Conservation (phyloP, 2,329 filamentous ascomycete genomes). For the Ampelomyces quisqualis region DNA sequence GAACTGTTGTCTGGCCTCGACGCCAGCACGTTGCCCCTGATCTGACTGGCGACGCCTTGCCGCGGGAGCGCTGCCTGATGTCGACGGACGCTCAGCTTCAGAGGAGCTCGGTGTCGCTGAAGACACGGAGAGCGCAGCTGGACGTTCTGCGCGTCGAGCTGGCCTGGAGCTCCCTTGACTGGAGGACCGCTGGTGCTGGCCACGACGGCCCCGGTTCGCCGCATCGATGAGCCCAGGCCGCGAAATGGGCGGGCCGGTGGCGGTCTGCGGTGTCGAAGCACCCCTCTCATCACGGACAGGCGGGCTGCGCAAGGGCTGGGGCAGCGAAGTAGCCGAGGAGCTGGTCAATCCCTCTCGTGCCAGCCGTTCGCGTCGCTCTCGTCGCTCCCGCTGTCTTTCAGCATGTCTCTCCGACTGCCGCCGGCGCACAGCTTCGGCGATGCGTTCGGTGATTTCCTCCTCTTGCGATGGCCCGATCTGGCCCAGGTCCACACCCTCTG, state of each 20-base stretch:
- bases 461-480: constrained; percentile 82
- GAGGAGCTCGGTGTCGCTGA: constrained; percentile 53
- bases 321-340: constrained; percentile 24
- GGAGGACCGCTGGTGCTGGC: constrained; percentile 49
- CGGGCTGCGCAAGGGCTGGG: constrained; percentile 31
- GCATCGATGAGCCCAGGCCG: constrained; percentile 51
- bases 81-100: constrained; percentile 50
- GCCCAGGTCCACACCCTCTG: constrained; percentile 86
- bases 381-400: constrained; percentile 54
- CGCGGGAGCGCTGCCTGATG: constrained; percentile 21
- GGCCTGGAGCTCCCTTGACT: constrained; percentile 49
- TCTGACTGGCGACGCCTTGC: constrained; percentile 43
- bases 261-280: constrained; percentile 35
- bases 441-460: constrained; percentile 85
- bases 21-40: constrained; percentile 48
- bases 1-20: constrained; percentile 42
- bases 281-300: constrained; percentile 35
- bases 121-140: constrained; percentile 24
- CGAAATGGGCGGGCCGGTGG: constrained; percentile 48
- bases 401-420: constrained; percentile 66
- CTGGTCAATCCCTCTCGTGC: constrained; percentile 44
- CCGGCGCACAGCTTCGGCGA: constrained; percentile 82
- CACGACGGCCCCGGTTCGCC: constrained; percentile 34
- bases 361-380: constrained; percentile 36
- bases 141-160: constrained; percentile 35